phyloP scores from a whole-genome alignment of 306 rosid genomes.

The Crataegus laevigata region DNA sequence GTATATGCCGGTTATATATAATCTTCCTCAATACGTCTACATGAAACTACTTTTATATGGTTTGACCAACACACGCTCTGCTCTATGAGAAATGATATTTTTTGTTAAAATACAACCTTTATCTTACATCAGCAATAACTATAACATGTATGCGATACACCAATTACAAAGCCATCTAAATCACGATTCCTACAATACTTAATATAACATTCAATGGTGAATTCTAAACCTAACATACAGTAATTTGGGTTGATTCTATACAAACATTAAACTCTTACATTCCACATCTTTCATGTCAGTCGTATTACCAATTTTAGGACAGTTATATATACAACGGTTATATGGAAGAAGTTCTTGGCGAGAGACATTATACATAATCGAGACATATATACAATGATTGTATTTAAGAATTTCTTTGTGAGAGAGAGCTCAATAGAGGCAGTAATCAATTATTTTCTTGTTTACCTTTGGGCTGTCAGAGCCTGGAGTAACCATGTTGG shows the following conservation, averaged over 20 bases:
- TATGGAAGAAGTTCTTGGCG: no score
- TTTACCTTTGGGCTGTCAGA: constrained; percentile 74
- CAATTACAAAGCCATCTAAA: not conserved
- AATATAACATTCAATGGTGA: not conserved
- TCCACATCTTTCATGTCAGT: not conserved
- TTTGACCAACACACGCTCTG: not conserved
- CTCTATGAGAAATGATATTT: not conserved
- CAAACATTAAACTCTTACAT: not conserved
- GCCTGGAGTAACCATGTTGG: constrained; percentile 93
- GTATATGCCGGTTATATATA: not conserved
- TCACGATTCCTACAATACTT: not conserved
- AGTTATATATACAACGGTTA: no score
- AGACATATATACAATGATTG: not conserved
- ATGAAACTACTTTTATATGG: not conserved
- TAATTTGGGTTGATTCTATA: not conserved
- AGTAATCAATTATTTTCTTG: not conserved
- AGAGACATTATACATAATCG: no score
- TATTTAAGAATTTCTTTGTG: not conserved
- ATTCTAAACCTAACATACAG: not conserved
- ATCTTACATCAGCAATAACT: not conserved
- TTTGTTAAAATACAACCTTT: not conserved
- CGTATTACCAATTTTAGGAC: not conserved
- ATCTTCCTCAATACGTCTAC: not conserved
- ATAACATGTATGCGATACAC: not conserved
- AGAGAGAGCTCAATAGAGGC: not conserved